Conservation (phyloP, 495 filamentous ascomycete genomes). For the Cairneyella variabilis region DNA sequence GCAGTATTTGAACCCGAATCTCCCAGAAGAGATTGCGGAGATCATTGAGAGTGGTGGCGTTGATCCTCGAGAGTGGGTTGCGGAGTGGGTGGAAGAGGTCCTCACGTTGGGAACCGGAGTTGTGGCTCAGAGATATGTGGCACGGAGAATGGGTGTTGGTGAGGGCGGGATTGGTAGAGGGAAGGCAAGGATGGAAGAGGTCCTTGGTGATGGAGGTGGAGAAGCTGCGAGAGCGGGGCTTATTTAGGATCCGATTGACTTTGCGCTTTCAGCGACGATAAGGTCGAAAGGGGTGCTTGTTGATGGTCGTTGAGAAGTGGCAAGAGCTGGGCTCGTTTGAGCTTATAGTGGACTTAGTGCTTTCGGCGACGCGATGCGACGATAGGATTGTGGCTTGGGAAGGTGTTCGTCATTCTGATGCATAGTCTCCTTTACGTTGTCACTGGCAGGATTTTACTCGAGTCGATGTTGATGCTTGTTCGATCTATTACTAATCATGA, state of each 20-base stretch:
- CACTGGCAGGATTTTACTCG: too few relatives aligned
- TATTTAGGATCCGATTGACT: slow-evolving; percentile 24
- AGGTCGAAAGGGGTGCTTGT: neutral
- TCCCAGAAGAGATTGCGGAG: slow-evolving; percentile 82
- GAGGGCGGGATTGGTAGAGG: slow-evolving; percentile 78
- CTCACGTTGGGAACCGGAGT: slow-evolving; percentile 76
- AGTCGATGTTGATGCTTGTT: too few relatives aligned
- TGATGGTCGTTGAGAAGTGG: neutral
- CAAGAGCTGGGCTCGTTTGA: too few relatives aligned
- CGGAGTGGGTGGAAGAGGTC: slow-evolving; percentile 93
- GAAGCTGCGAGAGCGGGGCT: slow-evolving; percentile 75
- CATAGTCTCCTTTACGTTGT: too few relatives aligned
- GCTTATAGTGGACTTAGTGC: too few relatives aligned
- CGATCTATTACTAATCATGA: too few relatives aligned
- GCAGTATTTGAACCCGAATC: slow-evolving; percentile 26
- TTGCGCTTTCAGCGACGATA: slow-evolving; percentile 5
- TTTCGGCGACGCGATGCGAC: too few relatives aligned
- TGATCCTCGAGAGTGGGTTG: slow-evolving; percentile 93
- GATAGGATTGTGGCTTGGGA: too few relatives aligned
- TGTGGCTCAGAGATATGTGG: slow-evolving; percentile 95
- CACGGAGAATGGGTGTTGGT: slow-evolving; percentile 91
- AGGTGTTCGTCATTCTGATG: too few relatives aligned
- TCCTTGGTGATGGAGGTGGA: slow-evolving; percentile 69
- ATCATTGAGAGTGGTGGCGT: slow-evolving; percentile 87
- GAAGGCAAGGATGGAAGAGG: slow-evolving; percentile 68